Evolutionary conservation across 2,329 filamentous ascomycete species (phyloP), one percentile per base, ranked within the genome.

Genomic region (Ophiostoma angusticollis): DNA sequence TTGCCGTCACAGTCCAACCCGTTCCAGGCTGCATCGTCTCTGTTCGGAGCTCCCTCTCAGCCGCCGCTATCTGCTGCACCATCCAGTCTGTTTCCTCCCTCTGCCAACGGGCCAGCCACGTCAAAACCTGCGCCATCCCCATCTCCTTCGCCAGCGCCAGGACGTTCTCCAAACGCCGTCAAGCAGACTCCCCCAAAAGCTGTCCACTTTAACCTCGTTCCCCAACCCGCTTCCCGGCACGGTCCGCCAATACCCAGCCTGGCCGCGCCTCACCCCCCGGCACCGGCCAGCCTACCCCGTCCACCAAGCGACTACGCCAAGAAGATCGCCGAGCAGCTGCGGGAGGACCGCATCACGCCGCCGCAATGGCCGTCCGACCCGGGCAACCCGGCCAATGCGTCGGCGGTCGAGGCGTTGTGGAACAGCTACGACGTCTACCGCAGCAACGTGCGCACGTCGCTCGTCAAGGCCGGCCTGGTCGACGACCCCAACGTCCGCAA

Each of bases 401-500:
- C 55, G 9, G 62, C 61, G 11, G 67, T 78, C 53, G 67, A 74
- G 39, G 61, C 57, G 36, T 70, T 77, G 42, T 64, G 72, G 31
- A 67, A 72, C 35, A 57, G 63, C 14, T 72, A 71, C 52, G 74
- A 73, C 45, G 58, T 57, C 9, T 79, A 78, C 47, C 65, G 75
- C 40, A 63, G 63, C 39, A 68, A 64, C 44, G 74, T 70, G 7
- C 70, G 76, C 35, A 60, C 62, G 12, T 71, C 69, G 4, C 57
- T 80, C 30, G 73, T 76, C 40, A 69, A 65, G 44, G 72, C 67
- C 12, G 70, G 69, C 9, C 58, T 78, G 7, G 73, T 80, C 40
- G 77, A 80, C 53, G 73, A 80, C 46, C 76, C 76, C 3, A 69
- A 77, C 23, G 71, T 74, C 49, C 69, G 70, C 40, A 74, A 76